These are phyloP conservation scores for Globisporangium takayamanum DNA, from an alignment of 352 stramenopile species.

Conservation along the genomic window DNA sequence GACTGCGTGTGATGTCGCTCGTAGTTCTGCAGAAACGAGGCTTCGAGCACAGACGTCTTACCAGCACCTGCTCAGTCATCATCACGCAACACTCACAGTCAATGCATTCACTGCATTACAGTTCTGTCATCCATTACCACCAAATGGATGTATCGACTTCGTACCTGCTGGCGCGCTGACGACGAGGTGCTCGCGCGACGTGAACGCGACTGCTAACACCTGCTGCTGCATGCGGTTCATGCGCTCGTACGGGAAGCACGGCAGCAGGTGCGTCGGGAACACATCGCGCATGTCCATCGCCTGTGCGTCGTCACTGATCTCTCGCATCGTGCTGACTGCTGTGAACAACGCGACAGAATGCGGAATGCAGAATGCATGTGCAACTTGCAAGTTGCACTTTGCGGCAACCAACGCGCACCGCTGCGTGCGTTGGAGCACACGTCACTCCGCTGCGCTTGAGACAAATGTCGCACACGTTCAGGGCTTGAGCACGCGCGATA, in stretches of 20 bases:
- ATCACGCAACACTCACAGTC: background rate
- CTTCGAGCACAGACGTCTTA: slow-evolving; percentile 42
- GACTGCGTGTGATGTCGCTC: slow-evolving; percentile 7
- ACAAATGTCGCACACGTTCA: too few relatives aligned
- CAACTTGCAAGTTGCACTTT: background rate
- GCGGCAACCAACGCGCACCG: too few relatives aligned
- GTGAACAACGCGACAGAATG: slow-evolving; percentile 2
- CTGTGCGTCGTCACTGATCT: background rate
- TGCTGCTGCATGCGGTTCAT: slow-evolving; percentile 39
- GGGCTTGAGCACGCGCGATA: too few relatives aligned
- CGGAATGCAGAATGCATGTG: background rate
- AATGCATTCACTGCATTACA: background rate
- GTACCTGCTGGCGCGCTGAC: slow-evolving; percentile 40
- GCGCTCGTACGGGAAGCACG: slow-evolving; percentile 36
- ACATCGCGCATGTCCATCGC: slow-evolving; percentile 17
- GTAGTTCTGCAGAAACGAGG: slow-evolving; percentile 32
- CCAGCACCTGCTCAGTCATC: slow-evolving; percentile 22
- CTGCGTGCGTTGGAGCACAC: too few relatives aligned
- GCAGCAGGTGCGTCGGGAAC: slow-evolving; percentile 26
- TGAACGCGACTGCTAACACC: slow-evolving; percentile 30
- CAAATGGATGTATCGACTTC: background rate
- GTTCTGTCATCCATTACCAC: too few relatives aligned
- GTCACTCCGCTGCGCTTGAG: too few relatives aligned
- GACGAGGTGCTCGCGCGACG: slow-evolving; percentile 24
- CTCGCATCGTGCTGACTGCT: slow-evolving; percentile 5